A percentile compares a stretch with the other conserved stretches of the same genome.
These are phyloP conservation scores for Trapa bicornis DNA, from an alignment of 345 rosid species.

Conservation along the genomic window DNA sequence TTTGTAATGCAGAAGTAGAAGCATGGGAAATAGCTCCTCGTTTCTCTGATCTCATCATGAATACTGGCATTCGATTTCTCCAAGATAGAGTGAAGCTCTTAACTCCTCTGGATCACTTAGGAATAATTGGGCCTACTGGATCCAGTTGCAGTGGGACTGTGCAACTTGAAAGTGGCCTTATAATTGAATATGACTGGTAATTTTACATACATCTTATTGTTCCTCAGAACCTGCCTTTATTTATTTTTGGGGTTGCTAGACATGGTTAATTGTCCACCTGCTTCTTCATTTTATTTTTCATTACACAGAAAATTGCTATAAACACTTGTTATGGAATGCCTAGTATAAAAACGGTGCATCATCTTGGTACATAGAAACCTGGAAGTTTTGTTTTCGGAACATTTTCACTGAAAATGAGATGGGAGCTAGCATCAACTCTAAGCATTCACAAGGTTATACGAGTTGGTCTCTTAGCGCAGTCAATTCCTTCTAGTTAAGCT, in stretches of 20 bases:
- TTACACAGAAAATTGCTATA: background rate
- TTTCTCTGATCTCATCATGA: conserved; percentile 70
- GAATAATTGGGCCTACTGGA: conserved; percentile 30
- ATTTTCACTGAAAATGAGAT: background rate
- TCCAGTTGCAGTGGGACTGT: conserved; percentile 64
- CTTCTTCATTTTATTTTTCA: background rate
- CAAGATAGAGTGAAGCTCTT: conserved; percentile 71
- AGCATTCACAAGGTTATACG: background rate
- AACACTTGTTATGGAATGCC: background rate
- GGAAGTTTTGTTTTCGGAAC: background rate
- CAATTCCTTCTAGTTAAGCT: background rate
- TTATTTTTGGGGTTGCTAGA: background rate
- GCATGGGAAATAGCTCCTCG: conserved; percentile 96
- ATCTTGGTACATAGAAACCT: background rate
- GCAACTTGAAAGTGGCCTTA: conserved; percentile 68
- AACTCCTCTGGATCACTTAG: conserved; percentile 52
- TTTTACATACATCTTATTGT: conserved; percentile 7
- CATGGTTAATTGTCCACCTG: background rate
- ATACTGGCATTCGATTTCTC: conserved; percentile 57
- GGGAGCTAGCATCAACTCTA: background rate
- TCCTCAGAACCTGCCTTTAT: background rate
- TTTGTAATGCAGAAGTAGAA: conserved; percentile 66
- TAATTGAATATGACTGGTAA: conserved; percentile 93
- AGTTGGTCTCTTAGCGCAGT: background rate
- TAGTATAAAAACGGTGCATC: background rate